Evolutionary conservation across 495 filamentous ascomycete genomes (phyloP), one percentile per base, ranked within the genome.

Genomic region (Penicillium alfredii): DNA sequence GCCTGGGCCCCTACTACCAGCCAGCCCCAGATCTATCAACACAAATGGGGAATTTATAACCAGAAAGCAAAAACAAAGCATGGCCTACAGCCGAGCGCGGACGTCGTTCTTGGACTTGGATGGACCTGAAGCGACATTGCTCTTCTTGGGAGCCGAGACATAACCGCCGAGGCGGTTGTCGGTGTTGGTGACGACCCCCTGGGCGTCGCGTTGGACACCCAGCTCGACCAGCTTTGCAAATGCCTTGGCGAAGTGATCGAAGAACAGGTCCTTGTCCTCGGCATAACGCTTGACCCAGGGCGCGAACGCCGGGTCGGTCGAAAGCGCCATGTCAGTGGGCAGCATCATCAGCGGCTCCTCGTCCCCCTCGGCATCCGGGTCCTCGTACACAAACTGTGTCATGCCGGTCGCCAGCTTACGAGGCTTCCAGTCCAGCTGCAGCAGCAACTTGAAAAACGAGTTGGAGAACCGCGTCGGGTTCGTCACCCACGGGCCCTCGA

Each of bases 391-490:
- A 50, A 78, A 80, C 59, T 78, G 74, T 40, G 59, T 55, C 8
- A 76, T 58, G 1, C 77, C 77, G 41, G 67, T 76, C 22, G 49
- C 40, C 41, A 77, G 44, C 40, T 52, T 72, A 54, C 68, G 72
- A 13, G 61, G 61, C 60, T 62, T 68, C 77, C 75, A 82, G 38
- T 72, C 64, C 32, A 76, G 54, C 22, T 64, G 61, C 7, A 76
- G 55, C 44, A 81, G 41, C 35, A 80, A 47, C 39, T 67, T 62
- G 63, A 74, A 80, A 46, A 78, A 82, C 44, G 74, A 73, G 49
- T 80, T 81, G 17, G 69, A 74, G 61, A 80, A 81, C 13, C 77
- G 64, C 4, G 74, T 81, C 36, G 76, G 77, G 49, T 74, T 78
- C 42, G 77, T 76, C 33, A 80, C 75, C 78, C 77, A 80, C 28